phyloP scores from a whole-genome alignment of 148 eudicot species.

The Rhododendron kiyosumense region DNA sequence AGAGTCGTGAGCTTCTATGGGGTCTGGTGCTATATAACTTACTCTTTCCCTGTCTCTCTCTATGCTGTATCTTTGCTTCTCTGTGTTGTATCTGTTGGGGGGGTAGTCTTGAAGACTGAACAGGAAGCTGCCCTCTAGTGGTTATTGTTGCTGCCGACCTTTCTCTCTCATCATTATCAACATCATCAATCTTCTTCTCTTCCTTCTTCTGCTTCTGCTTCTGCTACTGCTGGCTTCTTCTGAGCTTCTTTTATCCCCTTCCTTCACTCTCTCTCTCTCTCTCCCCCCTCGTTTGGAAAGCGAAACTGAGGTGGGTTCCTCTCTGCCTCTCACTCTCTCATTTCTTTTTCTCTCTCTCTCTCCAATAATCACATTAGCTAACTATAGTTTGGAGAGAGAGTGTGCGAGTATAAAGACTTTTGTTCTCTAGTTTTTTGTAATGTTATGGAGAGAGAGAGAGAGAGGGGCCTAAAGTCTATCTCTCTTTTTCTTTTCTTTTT shows the following conservation, averaged over 20 bases:
- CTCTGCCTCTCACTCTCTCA: constrained; percentile 18
- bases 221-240: constrained; percentile 7
- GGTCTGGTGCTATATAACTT: neutral
- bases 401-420: constrained; percentile 14
- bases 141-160: constrained; percentile 11
- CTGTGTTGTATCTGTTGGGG: neutral
- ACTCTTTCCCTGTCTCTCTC: neutral
- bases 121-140: too few relatives aligned
- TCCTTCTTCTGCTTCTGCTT: neutral
- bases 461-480: neutral
- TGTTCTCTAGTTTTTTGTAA: constrained; percentile 35
- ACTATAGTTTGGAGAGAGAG: neutral
- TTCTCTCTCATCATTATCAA: constrained; percentile 8
- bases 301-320: constrained; percentile 21
- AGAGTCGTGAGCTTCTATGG: neutral
- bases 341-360: constrained; percentile 8
- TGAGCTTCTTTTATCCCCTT: constrained; percentile 16
- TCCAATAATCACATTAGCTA: constrained; percentile 17
- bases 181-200: neutral
- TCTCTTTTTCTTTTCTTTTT: neutral
- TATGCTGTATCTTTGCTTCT: neutral
- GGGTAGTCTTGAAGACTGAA: neutral
- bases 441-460: constrained; percentile 8
- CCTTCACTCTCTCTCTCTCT: neutral
- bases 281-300: neutral